Percentiles rank a stretch among this genome's conserved stretches.
phyloP scores from a whole-genome alignment of 164 flowering plant genomes.

The Chimonanthus salicifolius region DNA sequence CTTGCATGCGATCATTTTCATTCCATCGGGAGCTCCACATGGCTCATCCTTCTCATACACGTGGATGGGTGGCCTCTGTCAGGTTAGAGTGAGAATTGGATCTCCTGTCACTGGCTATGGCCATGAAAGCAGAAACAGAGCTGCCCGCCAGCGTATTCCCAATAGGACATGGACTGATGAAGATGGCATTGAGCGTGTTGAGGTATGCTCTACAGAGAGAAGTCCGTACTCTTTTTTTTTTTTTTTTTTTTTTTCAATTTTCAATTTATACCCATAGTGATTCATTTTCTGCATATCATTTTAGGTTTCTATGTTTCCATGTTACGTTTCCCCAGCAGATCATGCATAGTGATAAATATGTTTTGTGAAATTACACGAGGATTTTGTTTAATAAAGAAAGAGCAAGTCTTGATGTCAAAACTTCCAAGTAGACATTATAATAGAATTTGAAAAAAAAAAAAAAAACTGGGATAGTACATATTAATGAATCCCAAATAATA shows the following conservation, averaged over 20 bases:
- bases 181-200: slow-evolving; percentile 78
- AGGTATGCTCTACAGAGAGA: slow-evolving; percentile 33
- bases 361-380: neutral
- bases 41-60: neutral
- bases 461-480: too few relatives aligned
- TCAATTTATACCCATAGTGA: neutral
- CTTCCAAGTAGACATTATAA: neutral
- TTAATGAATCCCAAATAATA: too few relatives aligned
- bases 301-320: neutral
- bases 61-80: slow-evolving; percentile 10
- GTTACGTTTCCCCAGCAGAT: neutral
- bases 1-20: neutral
- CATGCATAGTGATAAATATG: neutral
- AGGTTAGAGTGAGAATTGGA: slow-evolving; percentile 89
- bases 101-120: slow-evolving; percentile 93
- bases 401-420: neutral
- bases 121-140: slow-evolving; percentile 89
- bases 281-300: neutral
- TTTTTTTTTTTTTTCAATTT: neutral
- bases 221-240: neutral
- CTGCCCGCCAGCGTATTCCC: slow-evolving; percentile 90
- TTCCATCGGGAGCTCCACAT: neutral
- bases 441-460: too few relatives aligned
- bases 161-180: slow-evolving; percentile 77
- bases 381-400: too few relatives aligned